Conservation (phyloP, 2,329 filamentous ascomycete species). For the Alternaria postmessia region DNA sequence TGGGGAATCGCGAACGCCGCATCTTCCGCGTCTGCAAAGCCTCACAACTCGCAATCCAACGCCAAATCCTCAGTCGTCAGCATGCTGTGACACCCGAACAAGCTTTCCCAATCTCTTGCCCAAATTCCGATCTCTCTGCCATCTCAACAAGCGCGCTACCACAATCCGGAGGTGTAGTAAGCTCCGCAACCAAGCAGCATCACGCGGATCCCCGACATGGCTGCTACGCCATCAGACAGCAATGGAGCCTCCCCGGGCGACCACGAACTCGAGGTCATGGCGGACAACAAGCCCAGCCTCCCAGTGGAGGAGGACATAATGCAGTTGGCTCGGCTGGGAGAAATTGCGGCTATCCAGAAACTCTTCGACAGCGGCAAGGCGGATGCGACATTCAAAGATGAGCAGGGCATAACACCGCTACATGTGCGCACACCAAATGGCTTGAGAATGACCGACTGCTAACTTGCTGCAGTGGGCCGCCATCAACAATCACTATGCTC, state of each 20-base stretch:
- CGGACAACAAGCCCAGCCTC: constrained; percentile 47
- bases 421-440: constrained; percentile 68
- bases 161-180: constrained; percentile 11
- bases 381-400: constrained; percentile 83
- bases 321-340: constrained; percentile 90
- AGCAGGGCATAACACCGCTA: constrained; percentile 92
- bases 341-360: constrained; percentile 85
- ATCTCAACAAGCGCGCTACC: background rate
- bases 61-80: constrained; percentile 6
- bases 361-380: constrained; percentile 84
- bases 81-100: constrained; percentile 23
- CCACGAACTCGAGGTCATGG: constrained; percentile 51
- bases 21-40: constrained; percentile 25
- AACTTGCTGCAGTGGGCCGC: constrained; percentile 80
- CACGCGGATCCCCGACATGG: constrained; percentile 39
- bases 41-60: constrained; percentile 1
- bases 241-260: constrained; percentile 37
- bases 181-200: constrained; percentile 7
- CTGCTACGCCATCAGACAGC: constrained; percentile 32
- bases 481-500: constrained; percentile 97
- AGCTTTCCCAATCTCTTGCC: background rate
- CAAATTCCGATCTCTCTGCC: background rate
- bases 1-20: constrained; percentile 26
- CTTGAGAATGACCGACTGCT: constrained; percentile 2
- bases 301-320: constrained; percentile 83